Percentiles rank a stretch among this genome's conserved stretches.
These are phyloP conservation scores for Globisporangium radiosum DNA, from an alignment of 352 stramenopile species.

Conservation along the genomic window DNA sequence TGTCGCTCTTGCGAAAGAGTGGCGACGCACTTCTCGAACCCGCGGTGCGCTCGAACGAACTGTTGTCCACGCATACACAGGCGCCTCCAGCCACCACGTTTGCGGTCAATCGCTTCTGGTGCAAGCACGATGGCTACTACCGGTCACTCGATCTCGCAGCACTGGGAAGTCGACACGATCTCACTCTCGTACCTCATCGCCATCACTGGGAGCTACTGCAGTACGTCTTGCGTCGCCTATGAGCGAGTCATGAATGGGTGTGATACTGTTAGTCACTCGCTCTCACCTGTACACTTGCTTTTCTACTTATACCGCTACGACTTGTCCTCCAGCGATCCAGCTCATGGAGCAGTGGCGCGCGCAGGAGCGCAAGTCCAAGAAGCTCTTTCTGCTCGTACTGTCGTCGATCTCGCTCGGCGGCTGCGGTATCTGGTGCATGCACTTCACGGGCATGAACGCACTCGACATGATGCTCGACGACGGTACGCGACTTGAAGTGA, in stretches of 20 bases:
- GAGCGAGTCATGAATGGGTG: too few species aligned
- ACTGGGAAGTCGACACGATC: conserved; percentile 39
- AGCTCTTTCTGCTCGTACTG: conserved; percentile 32
- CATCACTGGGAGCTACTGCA: conserved; percentile 60
- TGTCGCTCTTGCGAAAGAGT: too few species aligned
- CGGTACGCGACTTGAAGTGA: conserved; percentile 23
- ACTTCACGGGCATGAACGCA: conserved; percentile 70
- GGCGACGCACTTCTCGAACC: not conserved
- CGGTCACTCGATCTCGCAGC: conserved; percentile 18
- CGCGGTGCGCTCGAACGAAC: not conserved
- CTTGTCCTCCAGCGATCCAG: conserved; percentile 40
- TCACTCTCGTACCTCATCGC: conserved; percentile 48
- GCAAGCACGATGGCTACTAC: not conserved
- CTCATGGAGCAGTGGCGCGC: conserved; percentile 67
- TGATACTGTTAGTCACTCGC: too few species aligned
- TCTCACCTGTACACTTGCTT: too few species aligned
- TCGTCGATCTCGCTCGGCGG: conserved; percentile 42
- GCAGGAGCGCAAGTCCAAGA: conserved; percentile 22
- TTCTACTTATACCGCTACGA: too few species aligned
- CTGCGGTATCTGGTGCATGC: conserved; percentile 65
- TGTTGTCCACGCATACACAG: too few species aligned
- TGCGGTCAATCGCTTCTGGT: too few species aligned
- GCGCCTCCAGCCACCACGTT: not conserved
- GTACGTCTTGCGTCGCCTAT: conserved; percentile 16
- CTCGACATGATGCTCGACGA: conserved; percentile 29